Conservation (phyloP, 1,284 basidiomycete species). For the Phellinidium pouzarii region DNA sequence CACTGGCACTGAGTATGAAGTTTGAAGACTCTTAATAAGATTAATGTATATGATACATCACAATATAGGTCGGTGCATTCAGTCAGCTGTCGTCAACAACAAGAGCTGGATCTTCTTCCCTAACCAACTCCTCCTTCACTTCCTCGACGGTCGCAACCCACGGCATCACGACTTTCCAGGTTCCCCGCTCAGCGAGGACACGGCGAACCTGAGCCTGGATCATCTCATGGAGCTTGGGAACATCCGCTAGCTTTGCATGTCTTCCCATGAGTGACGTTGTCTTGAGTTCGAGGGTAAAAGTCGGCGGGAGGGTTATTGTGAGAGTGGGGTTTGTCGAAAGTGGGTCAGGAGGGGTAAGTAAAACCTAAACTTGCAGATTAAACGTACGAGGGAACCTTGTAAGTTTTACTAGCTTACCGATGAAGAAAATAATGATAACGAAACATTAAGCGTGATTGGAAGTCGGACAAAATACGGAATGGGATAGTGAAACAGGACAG, state of each 20-base stretch:
- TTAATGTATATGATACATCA: no score
- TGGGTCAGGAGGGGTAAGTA: slow-evolving; percentile 40
- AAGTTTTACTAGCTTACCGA: slow-evolving; percentile 36
- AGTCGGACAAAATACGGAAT: slow-evolving; percentile 72
- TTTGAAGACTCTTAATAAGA: no score
- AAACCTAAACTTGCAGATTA: slow-evolving; percentile 24
- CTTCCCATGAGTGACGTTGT: slow-evolving; percentile 78
- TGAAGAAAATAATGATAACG: slow-evolving; percentile 69
- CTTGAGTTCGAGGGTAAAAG: slow-evolving; percentile 61
- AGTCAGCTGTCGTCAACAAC: background rate
- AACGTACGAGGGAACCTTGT: background rate
- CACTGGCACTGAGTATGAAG: no score
- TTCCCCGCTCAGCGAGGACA: slow-evolving; percentile 51
- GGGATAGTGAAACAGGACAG: slow-evolving; percentile 78
- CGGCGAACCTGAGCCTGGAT: slow-evolving; percentile 67
- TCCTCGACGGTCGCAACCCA: slow-evolving; percentile 46
- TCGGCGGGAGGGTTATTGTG: slow-evolving; percentile 54
- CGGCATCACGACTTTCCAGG: slow-evolving; percentile 65
- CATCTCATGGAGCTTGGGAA: slow-evolving; percentile 77
- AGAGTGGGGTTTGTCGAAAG: slow-evolving; percentile 44
- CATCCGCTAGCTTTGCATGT: slow-evolving; percentile 75
- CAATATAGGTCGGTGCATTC: background rate
- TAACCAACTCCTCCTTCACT: slow-evolving; percentile 30
- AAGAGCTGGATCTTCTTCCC: background rate
- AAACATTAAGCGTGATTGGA: slow-evolving; percentile 71